Base-by-base conservation (phyloP, 139 green algal genomes). In the Parachlorella kessleri region DNA sequence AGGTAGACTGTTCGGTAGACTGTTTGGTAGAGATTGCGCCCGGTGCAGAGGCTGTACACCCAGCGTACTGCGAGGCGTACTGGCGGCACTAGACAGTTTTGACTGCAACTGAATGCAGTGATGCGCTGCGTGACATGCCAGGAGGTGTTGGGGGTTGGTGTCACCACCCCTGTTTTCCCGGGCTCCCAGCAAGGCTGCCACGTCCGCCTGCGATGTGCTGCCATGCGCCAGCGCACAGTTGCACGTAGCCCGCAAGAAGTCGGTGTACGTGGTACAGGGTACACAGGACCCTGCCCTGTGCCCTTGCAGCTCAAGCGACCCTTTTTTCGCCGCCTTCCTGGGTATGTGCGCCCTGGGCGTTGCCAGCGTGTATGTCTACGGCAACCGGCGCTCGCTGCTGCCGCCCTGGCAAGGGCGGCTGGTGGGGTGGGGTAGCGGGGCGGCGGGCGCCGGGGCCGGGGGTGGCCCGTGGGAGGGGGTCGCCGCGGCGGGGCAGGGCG, bases 261-360 rank as follows among this genome's bases (percentile, higher is more conserved):
- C n/a, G n/a, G n/a, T n/a, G n/a, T n/a, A n/a, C n/a, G n/a, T n/a
- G n/a, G n/a, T n/a, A n/a, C n/a, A n/a, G n/a, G n/a, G n/a, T n/a
- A n/a, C n/a, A n/a, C n/a, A n/a, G n/a, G n/a, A n/a, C n/a, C n/a
- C n/a, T n/a, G n/a, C n/a, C n/a, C n/a, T n/a, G n/a, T n/a, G n/a
- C n/a, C n/a, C n/a, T n/a, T n/a, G n/a, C 40, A 73, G 75, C 65
- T 80, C 38, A 63, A 80, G 42, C 2, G 75, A 78, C 59, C 73
- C 75, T 0, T 72, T 80, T 73, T 63, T 73, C 30, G 75, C 75
- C 24, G 75, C 75, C 23, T 73, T 80, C 38, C 55, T 80, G n/a
- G 73, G 59, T 28, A 6, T 73, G 30, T 80, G 75, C 24, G 37
- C 71, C 3, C 59, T 80, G 64, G 63, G 64, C 64, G 70, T 41